Evolutionary conservation across 2,329 filamentous ascomycete genomes (phyloP), one percentile per base, ranked within the genome.

Genomic region (Colletotrichum musicola): DNA sequence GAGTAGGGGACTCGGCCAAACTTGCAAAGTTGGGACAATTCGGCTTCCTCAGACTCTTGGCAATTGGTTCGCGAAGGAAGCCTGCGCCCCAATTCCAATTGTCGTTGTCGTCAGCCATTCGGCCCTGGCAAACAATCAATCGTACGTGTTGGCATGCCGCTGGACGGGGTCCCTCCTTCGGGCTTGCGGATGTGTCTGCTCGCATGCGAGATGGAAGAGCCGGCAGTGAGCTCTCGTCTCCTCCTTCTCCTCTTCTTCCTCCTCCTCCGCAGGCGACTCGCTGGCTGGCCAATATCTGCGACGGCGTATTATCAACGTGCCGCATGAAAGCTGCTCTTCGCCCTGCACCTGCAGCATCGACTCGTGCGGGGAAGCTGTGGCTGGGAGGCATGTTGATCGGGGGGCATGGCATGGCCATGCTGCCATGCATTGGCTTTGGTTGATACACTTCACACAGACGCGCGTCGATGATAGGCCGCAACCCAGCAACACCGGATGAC

Each of bases 401-500:
- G 51, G 46, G 30, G 51, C 62, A 65, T 54, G 27, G 50, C 62
- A 69, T 54, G 27, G 50, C 62, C 66, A 69, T 69, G 66, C 50
- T 56, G 66, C 55, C 55, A 51, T 66, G 56, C 66, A 60, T 65
- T 68, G 55, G 30, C 49, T 40, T 60, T 61, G 49, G 44, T 44
- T 57, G 44, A 56, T 61, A 68, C 62, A 40, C 44, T 56, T 61
- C 30, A 60, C 42, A 53, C 35, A 44, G 55, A 66, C 66, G 62
- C 66, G 62, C 55, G 66, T 69, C 66, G 62, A 51, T 69, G 55
- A 69, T 69, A 69, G 66, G 66, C 40, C 44, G 46, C 55, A 35
- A 27, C 25, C 56, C 35, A 69, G 18, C 42, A 61, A 51, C 18
- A 66, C 55, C 66, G 61, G 65, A 69, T 69, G 66, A 61, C 62